Evolutionary conservation across 129 eudicot genomes (phyloP).

Genomic region (Lactuca saligna): DNA sequence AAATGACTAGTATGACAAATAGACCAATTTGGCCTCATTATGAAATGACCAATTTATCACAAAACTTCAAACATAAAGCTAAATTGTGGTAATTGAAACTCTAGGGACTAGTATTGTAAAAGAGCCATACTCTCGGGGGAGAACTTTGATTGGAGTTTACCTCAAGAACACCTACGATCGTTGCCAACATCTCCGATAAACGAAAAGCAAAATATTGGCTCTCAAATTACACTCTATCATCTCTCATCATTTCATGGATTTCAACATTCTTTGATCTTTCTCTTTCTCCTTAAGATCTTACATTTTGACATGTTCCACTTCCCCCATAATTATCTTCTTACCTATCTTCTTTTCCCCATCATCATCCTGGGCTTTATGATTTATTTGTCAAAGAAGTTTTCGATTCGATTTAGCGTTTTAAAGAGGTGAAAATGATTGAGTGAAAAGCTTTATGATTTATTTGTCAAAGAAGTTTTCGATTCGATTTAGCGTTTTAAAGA

Average conservation of each 20-base stretch:
- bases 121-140: neutral
- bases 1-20: no score
- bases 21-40: no score
- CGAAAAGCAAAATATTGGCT: neutral
- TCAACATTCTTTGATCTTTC: constrained; percentile 14
- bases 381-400: neutral
- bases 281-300: neutral
- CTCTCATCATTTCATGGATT: constrained; percentile 28
- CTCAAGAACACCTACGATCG: constrained; percentile 19
- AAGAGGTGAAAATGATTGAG: constrained; percentile 10
- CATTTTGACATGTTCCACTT: constrained; percentile 24
- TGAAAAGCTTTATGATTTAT: constrained; percentile 7
- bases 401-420: neutral
- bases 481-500: neutral
- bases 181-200: constrained; percentile 7
- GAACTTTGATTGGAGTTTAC: neutral
- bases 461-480: neutral
- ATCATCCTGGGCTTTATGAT: constrained; percentile 11
- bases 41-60: neutral
- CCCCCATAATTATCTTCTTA: constrained; percentile 17
- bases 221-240: constrained; percentile 20
- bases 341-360: constrained; percentile 12
- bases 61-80: neutral
- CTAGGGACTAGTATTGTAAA: neutral
- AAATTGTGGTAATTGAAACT: neutral